Conservation (phyloP, 2,329 filamentous ascomycete species). For the Diplocarpon rosae region DNA sequence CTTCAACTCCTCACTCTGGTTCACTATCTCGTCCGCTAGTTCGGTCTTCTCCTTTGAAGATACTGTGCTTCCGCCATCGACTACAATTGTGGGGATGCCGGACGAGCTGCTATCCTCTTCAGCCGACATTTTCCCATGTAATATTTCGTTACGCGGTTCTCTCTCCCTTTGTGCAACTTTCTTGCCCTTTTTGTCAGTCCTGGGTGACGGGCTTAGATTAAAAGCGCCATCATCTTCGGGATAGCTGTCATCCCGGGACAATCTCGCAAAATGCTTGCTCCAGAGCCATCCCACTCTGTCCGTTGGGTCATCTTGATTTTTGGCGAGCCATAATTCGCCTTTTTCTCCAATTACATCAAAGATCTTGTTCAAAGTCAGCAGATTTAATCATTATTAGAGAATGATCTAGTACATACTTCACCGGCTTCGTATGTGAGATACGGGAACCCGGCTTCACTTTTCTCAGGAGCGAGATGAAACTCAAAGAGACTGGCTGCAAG, state of each 20-base stretch:
- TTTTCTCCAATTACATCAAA: slow-evolving; percentile 80
- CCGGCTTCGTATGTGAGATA: background rate
- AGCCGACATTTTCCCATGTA: too few species aligned
- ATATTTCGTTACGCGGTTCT: too few species aligned
- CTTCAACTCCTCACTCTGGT: too few species aligned
- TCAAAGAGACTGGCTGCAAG: background rate
- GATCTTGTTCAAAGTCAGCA: background rate
- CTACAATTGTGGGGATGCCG: too few species aligned
- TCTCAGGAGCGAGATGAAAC: background rate
- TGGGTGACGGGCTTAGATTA: background rate
- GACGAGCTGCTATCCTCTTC: too few species aligned
- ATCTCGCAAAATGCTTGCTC: slow-evolving; percentile 83
- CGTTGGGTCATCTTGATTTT: slow-evolving; percentile 80
- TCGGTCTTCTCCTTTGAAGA: background rate
- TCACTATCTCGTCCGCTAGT: background rate
- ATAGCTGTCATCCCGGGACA: slow-evolving; percentile 23
- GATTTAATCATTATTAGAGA: background rate
- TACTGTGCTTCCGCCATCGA: background rate
- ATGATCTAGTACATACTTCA: background rate
- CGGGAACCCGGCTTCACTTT: background rate
- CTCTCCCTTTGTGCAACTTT: too few species aligned
- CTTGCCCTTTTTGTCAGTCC: background rate
- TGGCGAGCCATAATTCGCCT: slow-evolving; percentile 90
- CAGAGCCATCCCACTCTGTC: slow-evolving; percentile 89
- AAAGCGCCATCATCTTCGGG: background rate